These are phyloP conservation scores for Saksenaea vasiformis DNA, from an alignment of 371 early-diverging fungal genomes.

Conservation along the genomic window DNA sequence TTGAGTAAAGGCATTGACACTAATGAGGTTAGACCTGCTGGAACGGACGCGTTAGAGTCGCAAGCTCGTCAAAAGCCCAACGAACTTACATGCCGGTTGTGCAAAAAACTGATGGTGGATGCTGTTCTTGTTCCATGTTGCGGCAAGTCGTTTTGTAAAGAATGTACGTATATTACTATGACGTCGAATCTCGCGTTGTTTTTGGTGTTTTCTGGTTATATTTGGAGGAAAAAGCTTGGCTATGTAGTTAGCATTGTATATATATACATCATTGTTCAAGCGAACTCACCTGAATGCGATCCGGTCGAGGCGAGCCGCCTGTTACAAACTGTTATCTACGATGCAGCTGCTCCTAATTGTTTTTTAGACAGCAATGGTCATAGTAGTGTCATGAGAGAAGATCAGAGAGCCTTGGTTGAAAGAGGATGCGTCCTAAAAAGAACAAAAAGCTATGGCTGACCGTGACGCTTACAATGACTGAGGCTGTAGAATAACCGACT, in stretches of 20 bases:
- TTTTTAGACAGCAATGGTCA: not conserved
- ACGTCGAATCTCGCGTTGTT: not conserved
- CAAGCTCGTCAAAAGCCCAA: constrained; percentile 33
- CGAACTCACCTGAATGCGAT: constrained; percentile 8
- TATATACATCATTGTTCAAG: constrained; percentile 8
- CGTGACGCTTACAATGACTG: not conserved
- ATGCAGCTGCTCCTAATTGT: constrained; percentile 1
- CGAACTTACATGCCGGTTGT: constrained; percentile 75
- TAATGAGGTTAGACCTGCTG: not conserved
- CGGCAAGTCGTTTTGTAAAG: constrained; percentile 84
- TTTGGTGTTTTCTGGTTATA: constrained; percentile 2
- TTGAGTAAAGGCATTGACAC: not conserved
- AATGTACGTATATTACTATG: constrained; percentile 56
- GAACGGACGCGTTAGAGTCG: not conserved
- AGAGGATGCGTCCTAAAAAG: not conserved
- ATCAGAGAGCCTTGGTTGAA: not conserved
- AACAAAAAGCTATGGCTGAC: not conserved
- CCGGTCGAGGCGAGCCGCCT: constrained; percentile 9
- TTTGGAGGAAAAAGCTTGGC: constrained; percentile 2
- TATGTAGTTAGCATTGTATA: constrained; percentile 4
- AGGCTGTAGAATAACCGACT: not conserved
- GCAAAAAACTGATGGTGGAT: constrained; percentile 74
- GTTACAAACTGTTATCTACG: not conserved
- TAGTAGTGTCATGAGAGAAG: constrained; percentile 1
- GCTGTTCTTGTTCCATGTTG: constrained; percentile 89